Base-by-base conservation (phyloP, 1,284 basidiomycete species). In the Gymnopus androsaceus region DNA sequence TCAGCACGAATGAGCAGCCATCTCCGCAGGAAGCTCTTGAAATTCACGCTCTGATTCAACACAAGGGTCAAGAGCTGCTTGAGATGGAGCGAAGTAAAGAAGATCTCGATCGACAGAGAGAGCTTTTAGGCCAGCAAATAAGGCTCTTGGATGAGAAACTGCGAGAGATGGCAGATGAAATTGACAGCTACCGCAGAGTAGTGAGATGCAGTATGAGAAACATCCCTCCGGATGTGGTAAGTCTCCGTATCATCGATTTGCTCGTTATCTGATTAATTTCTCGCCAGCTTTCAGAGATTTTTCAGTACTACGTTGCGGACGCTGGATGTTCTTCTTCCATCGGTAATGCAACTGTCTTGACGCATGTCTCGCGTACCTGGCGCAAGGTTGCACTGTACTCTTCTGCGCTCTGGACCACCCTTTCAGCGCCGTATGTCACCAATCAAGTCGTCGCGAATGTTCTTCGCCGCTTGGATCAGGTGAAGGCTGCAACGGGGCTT, bases 311-410 rank as follows among this genome's bases (percentile, higher is more conserved):
- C 15, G 34, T 50, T 17, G 36, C 21, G 12, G 48, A 38, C 27
- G n/a, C 33, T 38, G 34, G 30, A 28, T 37, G 46, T 36, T 34
- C 46, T 34, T 48, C 46, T 9, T 48, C 46, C 12, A 17, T 48
- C 19, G 46, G 46, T 3, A 48, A 31, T 21, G 46, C 46, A 15
- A 48, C 46, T 9, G 4, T 17, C 2, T 19, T 50, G 2, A 50
- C 48, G 15, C 48, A 50, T 38, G 48, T 50, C 27, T 50, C 34
- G 12, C 34, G 48, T n/a, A 38, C 36, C 14, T 50, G 48, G 48
- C 48, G 48, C 23, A 21, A 50, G n/a, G 36, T 50, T 11, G 34
- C 48, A 38, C n/a, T 50, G 28, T 50, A 34, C 15, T 50, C 34
- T n/a, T 36, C 48, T n/a, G 14, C 25, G 9, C 48, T 50, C 19